A percentile compares a stretch with the other conserved stretches of the same genome.
These are phyloP conservation scores for Colletotrichum graminicola DNA, from an alignment of 2,329 filamentous ascomycete genomes.

Conservation along the genomic window DNA sequence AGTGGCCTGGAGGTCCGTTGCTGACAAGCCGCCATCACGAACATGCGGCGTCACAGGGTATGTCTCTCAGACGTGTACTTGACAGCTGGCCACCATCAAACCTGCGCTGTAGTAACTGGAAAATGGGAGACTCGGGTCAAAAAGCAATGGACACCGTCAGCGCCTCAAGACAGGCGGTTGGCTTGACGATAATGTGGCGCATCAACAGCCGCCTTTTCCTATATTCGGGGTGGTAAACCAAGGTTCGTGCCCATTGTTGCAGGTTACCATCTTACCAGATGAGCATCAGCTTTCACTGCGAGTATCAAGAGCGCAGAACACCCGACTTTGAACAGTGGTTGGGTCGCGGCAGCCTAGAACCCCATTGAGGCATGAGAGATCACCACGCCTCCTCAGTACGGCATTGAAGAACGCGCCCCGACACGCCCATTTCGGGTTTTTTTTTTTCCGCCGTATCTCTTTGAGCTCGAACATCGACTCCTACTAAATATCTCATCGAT, in stretches of 20 bases:
- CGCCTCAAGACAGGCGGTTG: conserved; percentile 5
- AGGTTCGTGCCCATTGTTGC: neutral
- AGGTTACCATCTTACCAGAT: neutral
- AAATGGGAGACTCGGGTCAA: neutral
- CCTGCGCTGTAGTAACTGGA: neutral
- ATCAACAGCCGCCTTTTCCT: neutral
- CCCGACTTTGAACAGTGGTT: conserved; percentile 15
- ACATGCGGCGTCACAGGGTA: conserved; percentile 20
- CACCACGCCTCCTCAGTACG: conserved; percentile 13
- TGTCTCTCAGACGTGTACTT: conserved; percentile 9
- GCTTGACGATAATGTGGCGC: neutral
- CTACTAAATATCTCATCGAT: neutral
- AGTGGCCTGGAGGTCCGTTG: conserved; percentile 18
- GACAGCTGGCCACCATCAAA: neutral
- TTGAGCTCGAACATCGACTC: neutral
- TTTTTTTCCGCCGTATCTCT: neutral
- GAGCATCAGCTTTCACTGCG: neutral
- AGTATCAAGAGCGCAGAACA: neutral
- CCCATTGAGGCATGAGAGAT: conserved; percentile 33
- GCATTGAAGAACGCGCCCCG: conserved; percentile 10
- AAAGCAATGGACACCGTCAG: neutral
- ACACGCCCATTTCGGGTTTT: conserved; percentile 9
- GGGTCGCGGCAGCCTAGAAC: neutral
- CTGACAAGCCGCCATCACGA: conserved; percentile 27
- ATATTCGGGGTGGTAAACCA: neutral